These are phyloP conservation scores for Coelomomyces lativittatus DNA, from an alignment of 371 early-diverging fungal genomes.

Conservation along the genomic window DNA sequence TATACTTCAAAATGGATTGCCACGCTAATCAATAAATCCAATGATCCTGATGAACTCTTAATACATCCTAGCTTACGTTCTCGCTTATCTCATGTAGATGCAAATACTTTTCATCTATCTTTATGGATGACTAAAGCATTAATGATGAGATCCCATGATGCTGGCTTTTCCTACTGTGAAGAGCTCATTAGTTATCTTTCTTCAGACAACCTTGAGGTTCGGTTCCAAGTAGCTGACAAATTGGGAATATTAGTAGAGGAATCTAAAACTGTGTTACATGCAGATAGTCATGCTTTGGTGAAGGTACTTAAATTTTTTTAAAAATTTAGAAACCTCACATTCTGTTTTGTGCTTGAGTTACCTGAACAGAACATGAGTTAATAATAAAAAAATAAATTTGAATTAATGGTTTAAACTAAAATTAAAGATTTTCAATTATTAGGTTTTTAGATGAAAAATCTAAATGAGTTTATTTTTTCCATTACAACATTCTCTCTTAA, in stretches of 20 bases:
- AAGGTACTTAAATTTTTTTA: conserved; percentile 14
- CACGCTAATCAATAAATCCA: neutral
- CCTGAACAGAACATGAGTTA: too few relatives aligned
- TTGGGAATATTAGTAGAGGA: conserved; percentile 50
- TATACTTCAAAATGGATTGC: neutral
- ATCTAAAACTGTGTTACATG: conserved; percentile 46
- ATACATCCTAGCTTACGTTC: neutral
- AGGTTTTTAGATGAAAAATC: too few relatives aligned
- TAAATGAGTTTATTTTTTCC: neutral
- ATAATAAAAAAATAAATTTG: too few relatives aligned
- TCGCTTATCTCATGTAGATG: conserved; percentile 3
- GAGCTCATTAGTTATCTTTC: too few relatives aligned
- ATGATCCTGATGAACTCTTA: neutral
- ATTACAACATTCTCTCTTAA: neutral
- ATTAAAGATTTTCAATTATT: too few relatives aligned
- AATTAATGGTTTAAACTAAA: too few relatives aligned
- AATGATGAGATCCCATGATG: conserved; percentile 27
- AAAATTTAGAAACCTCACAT: neutral
- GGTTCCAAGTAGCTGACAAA: conserved; percentile 31
- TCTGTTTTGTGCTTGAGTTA: neutral
- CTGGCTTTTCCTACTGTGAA: too few relatives aligned
- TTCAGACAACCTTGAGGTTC: too few relatives aligned
- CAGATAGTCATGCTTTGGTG: conserved; percentile 45
- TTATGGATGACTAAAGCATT: conserved; percentile 46
- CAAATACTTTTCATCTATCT: conserved; percentile 6